These are phyloP conservation scores for Xylariaceae sp. DNA, from an alignment of 2,329 filamentous ascomycete species.

Conservation along the genomic window DNA sequence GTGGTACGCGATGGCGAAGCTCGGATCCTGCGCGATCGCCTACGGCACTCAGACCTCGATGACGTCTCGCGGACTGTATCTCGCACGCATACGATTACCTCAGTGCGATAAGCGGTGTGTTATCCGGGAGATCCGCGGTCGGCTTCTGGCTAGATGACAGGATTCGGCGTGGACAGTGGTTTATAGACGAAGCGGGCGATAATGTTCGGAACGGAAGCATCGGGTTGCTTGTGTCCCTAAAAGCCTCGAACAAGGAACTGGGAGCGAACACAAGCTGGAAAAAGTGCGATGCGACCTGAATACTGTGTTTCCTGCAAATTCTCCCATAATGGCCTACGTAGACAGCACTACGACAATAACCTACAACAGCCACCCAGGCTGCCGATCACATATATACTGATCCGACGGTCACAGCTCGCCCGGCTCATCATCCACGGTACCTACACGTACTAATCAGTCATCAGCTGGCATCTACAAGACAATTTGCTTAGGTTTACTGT, in stretches of 20 bases:
- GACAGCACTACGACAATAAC: too few species aligned
- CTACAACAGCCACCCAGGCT: not conserved
- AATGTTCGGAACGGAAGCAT: slow-evolving; percentile 39
- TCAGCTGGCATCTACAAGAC: slow-evolving; percentile 11
- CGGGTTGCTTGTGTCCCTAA: too few species aligned
- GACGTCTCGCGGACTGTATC: slow-evolving; percentile 30
- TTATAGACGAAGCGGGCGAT: slow-evolving; percentile 31
- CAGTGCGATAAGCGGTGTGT: slow-evolving; percentile 28
- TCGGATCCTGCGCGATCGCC: slow-evolving; percentile 33
- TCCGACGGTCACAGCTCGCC: slow-evolving; percentile 11
- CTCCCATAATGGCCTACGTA: too few species aligned
- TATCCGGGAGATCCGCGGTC: too few species aligned
- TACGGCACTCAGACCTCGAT: slow-evolving; percentile 15
- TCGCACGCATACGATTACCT: slow-evolving; percentile 56
- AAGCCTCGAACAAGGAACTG: slow-evolving; percentile 47
- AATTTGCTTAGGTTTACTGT: slow-evolving; percentile 2
- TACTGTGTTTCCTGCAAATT: not conserved
- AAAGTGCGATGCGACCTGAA: slow-evolving; percentile 14
- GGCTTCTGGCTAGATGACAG: too few species aligned
- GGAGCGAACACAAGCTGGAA: slow-evolving; percentile 24
- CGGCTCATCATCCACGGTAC: slow-evolving; percentile 10
- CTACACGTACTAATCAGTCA: slow-evolving; percentile 12
- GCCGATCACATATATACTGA: not conserved
- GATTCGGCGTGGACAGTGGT: too few species aligned
- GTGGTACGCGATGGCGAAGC: slow-evolving; percentile 38